Base-by-base conservation (phyloP, 805 yeast species). In the Zygosaccharomyces siamensis region DNA sequence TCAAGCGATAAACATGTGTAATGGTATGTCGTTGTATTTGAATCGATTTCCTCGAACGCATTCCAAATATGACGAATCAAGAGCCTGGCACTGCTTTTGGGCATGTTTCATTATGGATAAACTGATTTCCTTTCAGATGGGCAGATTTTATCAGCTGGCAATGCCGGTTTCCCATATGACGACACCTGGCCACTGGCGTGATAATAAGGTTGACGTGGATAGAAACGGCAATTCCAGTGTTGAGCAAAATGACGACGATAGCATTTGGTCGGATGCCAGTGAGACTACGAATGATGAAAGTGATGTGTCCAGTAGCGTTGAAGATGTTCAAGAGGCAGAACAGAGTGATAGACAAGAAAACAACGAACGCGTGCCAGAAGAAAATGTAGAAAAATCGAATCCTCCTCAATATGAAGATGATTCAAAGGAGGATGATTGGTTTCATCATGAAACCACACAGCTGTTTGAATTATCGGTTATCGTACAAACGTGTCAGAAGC, bases 31-130 rank as follows among this genome's bases (percentile, higher is more conserved):
- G 5, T 49, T 76, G 31, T 68, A 70, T 47, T 51, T 67, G 40
- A 66, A 67, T 37, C 39, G 57, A 30, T 55, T 61, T 14, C 70
- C 70, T 2, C 49, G 49, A 38, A 40, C 46, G 3, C 61, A 61
- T 36, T 26, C 52, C 35, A 60, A 39, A 42, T 71, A 53, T 58
- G 83, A 79, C 52, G 59, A 55, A 16, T 49, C 71, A 10, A 80
- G 80, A 56, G 73, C 78, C 1, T 68, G 68, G 54, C 67, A 84
- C 43, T 72, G 80, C 1, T 81, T 77, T 58, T 80, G 83, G 80
- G 53, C 73, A 18, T 77, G 76, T 5, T 81, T 74, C 55, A 71
- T 78, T 1, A 67, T 77, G 66, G 87, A 81, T 55, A 69, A 80
- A 50, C 50, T 79, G 12, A 61, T 78, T 50, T 78, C 78, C 4